Evolutionary conservation across 305 asterid genomes (phyloP), one percentile per base, ranked within the genome.

Genomic region (Lippia alba): DNA sequence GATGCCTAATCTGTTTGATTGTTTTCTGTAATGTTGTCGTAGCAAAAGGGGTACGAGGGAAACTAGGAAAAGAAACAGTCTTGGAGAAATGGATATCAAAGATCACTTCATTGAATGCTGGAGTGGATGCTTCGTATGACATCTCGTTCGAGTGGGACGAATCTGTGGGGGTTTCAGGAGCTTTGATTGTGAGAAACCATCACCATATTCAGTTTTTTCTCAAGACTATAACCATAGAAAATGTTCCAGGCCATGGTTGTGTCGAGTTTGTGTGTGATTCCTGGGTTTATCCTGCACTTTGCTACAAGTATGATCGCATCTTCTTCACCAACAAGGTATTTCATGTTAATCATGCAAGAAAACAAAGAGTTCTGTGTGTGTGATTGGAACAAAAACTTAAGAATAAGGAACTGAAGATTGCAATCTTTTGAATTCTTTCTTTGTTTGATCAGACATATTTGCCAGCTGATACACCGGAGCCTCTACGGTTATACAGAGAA

Each of bases 131-230:
- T n/a, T 69, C 76, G 3, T 89, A 79, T 67, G 65, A 73, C 60
- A 24, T 90, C 36, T 20, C 76, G 5, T 85, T 89, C 32, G 80
- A 78, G 1, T 89, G 97, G 97, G 87, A 89, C 34, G 92, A 88
- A 55, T 80, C 87, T 17, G 20, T 84, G 48, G 98, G 96, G 44
- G 48, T 79, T 39, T 97, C 99, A 0, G 99, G 91, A 11, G 98
- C 98, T 73, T 73, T 94, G 53, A 62, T 87, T 6, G 70, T 94
- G 59, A 78, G 63, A 70, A 94, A 92, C 83, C 67, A 87, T 57
- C 98, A 94, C 78, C 96, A 83, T 12, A 78, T 82, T 32, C 87
- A 92, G 76, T 82, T 94, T 48, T 94, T 83, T 81, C 92, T 94
- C 64, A 90, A 83, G 76, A 83, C 88, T 8, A 74, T 94, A 61